These are phyloP conservation scores for Marsdenia floribunda DNA, from an alignment of 257 asterid genomes.

Conservation along the genomic window DNA sequence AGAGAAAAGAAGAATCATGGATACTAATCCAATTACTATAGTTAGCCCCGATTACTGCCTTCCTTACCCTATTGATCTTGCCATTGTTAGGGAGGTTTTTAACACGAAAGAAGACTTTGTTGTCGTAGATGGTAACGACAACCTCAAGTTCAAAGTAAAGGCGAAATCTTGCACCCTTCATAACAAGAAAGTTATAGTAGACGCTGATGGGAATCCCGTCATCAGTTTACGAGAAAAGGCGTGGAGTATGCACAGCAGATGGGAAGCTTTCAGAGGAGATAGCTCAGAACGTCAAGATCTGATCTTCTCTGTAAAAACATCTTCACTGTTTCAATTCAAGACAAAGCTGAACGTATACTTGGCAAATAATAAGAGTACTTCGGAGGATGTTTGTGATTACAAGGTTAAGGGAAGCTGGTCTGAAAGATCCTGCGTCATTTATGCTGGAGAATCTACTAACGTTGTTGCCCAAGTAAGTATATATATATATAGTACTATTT, in stretches of 20 bases:
- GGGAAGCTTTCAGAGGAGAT: neutral
- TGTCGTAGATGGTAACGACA: slow-evolving; percentile 13
- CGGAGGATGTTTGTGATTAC: too few species aligned
- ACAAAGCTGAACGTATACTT: neutral
- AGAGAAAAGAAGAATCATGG: too few species aligned
- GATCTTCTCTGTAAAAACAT: neutral
- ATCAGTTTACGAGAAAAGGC: neutral
- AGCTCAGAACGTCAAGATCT: neutral
- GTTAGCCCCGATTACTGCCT: slow-evolving; percentile 11
- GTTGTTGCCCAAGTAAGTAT: too few species aligned
- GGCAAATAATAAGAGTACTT: neutral
- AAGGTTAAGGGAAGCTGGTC: too few species aligned
- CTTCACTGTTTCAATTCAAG: neutral
- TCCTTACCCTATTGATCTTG: slow-evolving; percentile 7
- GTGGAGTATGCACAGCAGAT: neutral
- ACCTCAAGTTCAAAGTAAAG: neutral
- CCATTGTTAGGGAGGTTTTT: slow-evolving; percentile 11
- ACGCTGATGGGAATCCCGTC: neutral
- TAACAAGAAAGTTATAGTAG: neutral
- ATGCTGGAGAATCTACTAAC: too few species aligned
- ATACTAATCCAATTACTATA: neutral
- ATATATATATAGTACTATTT: too few species aligned
- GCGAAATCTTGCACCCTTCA: too few species aligned
- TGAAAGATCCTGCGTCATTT: too few species aligned
- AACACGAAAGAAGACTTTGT: slow-evolving; percentile 5